Evolutionary conservation across 257 asterid species (phyloP), one percentile per base, ranked within the genome.

Genomic region (Salvia rosmarinus): DNA sequence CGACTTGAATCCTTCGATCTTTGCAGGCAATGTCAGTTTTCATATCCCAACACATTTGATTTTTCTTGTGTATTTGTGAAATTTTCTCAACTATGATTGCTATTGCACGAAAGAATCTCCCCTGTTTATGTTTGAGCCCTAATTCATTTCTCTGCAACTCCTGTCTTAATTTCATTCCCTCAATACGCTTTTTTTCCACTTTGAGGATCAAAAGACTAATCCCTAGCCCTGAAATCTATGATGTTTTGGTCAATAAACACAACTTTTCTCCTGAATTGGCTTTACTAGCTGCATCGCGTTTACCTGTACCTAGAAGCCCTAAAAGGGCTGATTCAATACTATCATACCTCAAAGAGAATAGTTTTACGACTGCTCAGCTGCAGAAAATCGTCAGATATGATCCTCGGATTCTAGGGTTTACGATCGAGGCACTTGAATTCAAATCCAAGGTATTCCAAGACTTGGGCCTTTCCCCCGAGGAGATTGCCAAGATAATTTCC

Each of bases 381-480:
- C 4, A 59, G 44, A 58, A 32, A 3, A 2, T 32, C 1, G 43
- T 58, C 44, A 0, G 2, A 1, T n/a, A 0, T 4, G 30, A 16
- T 47, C 80, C 84, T 58, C 19, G 9, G 0, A 9, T 81, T 56
- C 69, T 82, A 9, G 32, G 64, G 25, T 12, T 72, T 0, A 70
- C 49, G 42, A 16, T 77, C 39, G 79, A 79, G 12, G 71, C 10
- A 42, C 46, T 83, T 58, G 68, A 78, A 64, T 79, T 77, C 42
- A 83, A 74, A 76, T 49, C 83, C 25, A 69, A 72, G 68, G 39
- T 62, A 69, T 82, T 83, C n/a, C 81, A 74, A 13, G 84, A 86
- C 6, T 68, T 80, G 19, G 87, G 85, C 13, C 52, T 83, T 73
- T 67, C 84, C 11, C 2, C 58, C 6, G 0, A 37, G 4, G 84